Evolutionary conservation across 495 filamentous ascomycete genomes (phyloP).

Genomic region (Daldinia concentrica): DNA sequence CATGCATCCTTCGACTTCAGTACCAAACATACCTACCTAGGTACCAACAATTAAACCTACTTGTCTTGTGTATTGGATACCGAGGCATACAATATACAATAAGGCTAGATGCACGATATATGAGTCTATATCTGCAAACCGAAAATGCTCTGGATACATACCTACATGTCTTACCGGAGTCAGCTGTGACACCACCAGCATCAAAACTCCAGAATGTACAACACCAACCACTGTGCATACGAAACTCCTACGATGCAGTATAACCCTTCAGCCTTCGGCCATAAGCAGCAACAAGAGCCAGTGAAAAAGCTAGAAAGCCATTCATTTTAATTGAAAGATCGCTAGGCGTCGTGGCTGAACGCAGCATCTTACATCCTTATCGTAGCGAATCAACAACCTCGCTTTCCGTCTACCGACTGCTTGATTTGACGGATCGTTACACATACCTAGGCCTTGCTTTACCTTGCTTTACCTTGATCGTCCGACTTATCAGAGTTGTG

Average conservation of each 20-base stretch:
- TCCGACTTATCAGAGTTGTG: neutral
- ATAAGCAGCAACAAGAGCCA: neutral
- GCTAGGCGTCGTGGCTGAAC: slow-evolving; percentile 14
- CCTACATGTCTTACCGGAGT: neutral
- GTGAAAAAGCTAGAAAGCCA: neutral
- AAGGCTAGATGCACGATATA: neutral
- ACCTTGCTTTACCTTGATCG: neutral
- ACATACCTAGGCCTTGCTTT: slow-evolving; percentile 6
- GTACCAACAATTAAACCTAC: neutral
- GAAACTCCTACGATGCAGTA: neutral
- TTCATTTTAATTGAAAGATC: slow-evolving; percentile 1
- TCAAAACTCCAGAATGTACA: neutral
- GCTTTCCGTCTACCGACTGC: neutral
- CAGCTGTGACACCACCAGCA: neutral
- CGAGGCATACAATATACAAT: neutral
- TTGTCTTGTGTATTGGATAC: neutral
- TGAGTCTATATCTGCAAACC: neutral
- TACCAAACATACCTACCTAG: neutral
- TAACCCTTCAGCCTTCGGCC: neutral
- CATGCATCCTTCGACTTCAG: neutral
- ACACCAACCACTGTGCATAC: slow-evolving; percentile 20
- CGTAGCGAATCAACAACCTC: slow-evolving; percentile 3
- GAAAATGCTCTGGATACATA: neutral
- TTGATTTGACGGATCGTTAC: neutral
- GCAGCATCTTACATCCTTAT: slow-evolving; percentile 12